Evolutionary conservation across 208 protist genomes (phyloP), one percentile per base, ranked within the genome.

Genomic region (Trypanosoma lewisi): DNA sequence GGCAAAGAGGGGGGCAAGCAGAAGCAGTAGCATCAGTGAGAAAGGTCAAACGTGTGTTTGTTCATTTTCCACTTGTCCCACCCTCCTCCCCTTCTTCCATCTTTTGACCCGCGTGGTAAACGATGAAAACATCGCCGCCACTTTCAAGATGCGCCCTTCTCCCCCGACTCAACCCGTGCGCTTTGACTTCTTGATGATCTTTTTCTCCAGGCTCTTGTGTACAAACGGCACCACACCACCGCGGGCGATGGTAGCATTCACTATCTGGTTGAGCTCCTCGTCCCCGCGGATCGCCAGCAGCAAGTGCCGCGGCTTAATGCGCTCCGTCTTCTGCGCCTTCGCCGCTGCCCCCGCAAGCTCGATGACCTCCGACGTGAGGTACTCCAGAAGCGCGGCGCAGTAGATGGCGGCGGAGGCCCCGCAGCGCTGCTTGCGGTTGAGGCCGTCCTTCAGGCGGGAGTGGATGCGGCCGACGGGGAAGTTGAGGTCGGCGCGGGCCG

Each of bases 381-480:
- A 99, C 83, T 99, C 98, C 31, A 99, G 84, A 74, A 99, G 92
- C 12, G 98, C 98, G 31, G 98, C 97, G 60, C 83, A 89, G 93
- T 99, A 99, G 54, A 99, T 98, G 11, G 98, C 97, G 0, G 98
- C 97, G 6, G 94, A 98, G 30, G 96, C 96, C 36, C 96, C 97
- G 48, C 99, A 98, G 54, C 98, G 95, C 66, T 97, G 93, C 55
- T 97, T 91, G 71, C 86, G 84, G 63, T 93, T 88, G 41, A 98
- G 89, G 17, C 96, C 83, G 48, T 97, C 77, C 89, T 99, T 99
- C 54, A 99, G 80, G 51, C 96, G 87, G n/a, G 97, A 88, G 83
- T 99, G 98, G 62, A 99, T 99, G 78, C 98, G 89, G 57, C 98
- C 98, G 19, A 99, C 98, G 25, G 98, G 98, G 73, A 97, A 98